Evolutionary conservation across 23 red algal species (phyloP).

Genomic region (Gracilaria domingensis): DNA sequence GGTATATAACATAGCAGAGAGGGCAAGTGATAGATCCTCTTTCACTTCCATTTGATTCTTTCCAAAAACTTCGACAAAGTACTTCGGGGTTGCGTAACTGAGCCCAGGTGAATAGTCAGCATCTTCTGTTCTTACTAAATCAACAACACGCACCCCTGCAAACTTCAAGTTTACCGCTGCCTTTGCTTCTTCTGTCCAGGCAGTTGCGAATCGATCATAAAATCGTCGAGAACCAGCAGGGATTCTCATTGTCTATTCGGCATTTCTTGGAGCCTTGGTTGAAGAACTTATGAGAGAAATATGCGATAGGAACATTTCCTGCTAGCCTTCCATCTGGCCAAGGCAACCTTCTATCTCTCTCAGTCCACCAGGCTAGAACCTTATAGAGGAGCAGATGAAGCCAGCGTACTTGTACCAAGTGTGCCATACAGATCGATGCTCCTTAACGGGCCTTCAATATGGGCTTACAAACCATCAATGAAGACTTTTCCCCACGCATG

Average conservation of each 20-base stretch:
- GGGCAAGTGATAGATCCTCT: constrained; percentile 1
- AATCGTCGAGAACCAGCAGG: background rate
- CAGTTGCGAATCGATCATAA: constrained; percentile 17
- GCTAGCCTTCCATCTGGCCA: too few relatives aligned
- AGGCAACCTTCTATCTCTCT: too few relatives aligned
- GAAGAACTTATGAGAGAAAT: too few relatives aligned
- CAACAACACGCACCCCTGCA: background rate
- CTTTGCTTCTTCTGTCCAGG: constrained; percentile 18
- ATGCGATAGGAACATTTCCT: too few relatives aligned
- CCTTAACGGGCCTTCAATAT: too few relatives aligned
- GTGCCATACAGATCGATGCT: too few relatives aligned
- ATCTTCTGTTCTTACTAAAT: background rate
- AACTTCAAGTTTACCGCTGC: background rate
- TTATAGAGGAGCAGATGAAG: too few relatives aligned
- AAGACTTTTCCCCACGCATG: too few relatives aligned
- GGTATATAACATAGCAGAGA: constrained; percentile 3
- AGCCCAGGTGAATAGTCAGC: background rate
- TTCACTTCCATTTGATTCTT: background rate
- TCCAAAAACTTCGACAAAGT: background rate
- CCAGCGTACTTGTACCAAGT: too few relatives aligned
- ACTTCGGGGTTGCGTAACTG: constrained; percentile 2
- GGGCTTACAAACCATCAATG: too few relatives aligned
- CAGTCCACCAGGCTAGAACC: too few relatives aligned
- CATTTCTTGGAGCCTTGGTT: background rate
- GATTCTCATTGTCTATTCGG: constrained; percentile 15